Percentiles rank a stretch among this genome's conserved stretches.
These are phyloP conservation scores for Lunasporangiospora selenospora DNA, from an alignment of 192 early-diverging fungal genomes.

Conservation along the genomic window DNA sequence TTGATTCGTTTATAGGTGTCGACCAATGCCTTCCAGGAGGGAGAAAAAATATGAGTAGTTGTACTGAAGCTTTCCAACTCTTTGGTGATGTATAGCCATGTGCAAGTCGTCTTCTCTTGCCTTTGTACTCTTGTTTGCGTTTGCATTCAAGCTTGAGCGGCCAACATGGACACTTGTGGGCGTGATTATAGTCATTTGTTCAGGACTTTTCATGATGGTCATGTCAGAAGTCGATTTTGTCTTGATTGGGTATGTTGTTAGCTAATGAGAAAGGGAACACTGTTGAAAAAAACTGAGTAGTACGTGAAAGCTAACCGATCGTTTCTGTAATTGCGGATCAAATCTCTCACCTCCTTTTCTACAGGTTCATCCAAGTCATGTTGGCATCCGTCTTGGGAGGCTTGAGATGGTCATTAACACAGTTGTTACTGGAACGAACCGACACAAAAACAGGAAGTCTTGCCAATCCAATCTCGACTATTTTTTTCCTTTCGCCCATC, in stretches of 20 bases:
- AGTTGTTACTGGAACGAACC: slow-evolving; percentile 71
- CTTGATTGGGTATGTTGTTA: slow-evolving; percentile 75
- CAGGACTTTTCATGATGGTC: slow-evolving; percentile 90
- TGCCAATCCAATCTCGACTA: slow-evolving; percentile 89
- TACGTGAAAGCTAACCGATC: no score
- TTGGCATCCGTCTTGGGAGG: slow-evolving; percentile 82
- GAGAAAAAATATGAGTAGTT: neutral
- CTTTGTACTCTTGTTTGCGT: slow-evolving; percentile 90
- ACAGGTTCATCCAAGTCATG: slow-evolving; percentile 80
- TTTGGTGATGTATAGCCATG: slow-evolving; percentile 57
- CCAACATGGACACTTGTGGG: slow-evolving; percentile 72
- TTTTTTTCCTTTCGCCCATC: slow-evolving; percentile 82
- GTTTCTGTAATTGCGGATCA: no score
- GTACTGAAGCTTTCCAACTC: neutral
- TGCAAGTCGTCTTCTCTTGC: slow-evolving; percentile 79
- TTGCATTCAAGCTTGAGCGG: slow-evolving; percentile 85
- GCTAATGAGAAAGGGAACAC: no score
- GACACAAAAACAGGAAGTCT: slow-evolving; percentile 74
- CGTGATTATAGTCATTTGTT: slow-evolving; percentile 80
- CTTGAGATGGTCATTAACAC: slow-evolving; percentile 91
- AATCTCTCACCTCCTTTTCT: no score
- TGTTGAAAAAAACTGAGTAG: no score
- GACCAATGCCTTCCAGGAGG: no score
- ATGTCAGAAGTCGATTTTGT: slow-evolving; percentile 84
- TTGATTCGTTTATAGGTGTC: neutral